Percentiles rank a stretch among this genome's conserved stretches.
Evolutionary conservation across 2,329 filamentous ascomycete species (phyloP).

Genomic region (Endothia cerciana): DNA sequence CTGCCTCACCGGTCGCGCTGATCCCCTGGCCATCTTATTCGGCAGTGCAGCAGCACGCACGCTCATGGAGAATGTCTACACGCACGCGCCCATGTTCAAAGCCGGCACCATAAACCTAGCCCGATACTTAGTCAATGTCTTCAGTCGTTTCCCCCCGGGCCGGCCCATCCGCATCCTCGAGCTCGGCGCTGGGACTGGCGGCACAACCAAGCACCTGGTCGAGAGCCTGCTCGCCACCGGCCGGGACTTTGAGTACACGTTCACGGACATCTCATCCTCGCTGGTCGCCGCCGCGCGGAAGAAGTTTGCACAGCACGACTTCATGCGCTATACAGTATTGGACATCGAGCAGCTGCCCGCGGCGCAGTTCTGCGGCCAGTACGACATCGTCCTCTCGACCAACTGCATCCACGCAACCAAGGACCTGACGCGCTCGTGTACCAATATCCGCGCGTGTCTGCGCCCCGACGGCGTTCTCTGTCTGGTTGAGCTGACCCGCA

Average conservation of each 20-base stretch:
- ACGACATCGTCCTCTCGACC: conserved; percentile 40
- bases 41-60: conserved; percentile 33
- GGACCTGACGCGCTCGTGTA: conserved; percentile 31
- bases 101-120: conserved; percentile 33
- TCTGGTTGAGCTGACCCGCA: conserved; percentile 38
- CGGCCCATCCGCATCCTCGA: conserved; percentile 45
- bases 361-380: conserved; percentile 29
- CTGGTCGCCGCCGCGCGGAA: conserved; percentile 37
- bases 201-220: conserved; percentile 42
- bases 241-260: conserved; percentile 40
- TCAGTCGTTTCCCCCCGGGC: not conserved
- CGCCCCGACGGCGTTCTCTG: conserved; percentile 37
- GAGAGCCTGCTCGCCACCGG: conserved; percentile 31
- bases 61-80: conserved; percentile 43
- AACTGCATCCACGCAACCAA: conserved; percentile 45
- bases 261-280: conserved; percentile 46
- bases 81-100: conserved; percentile 35
- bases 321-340: conserved; percentile 36
- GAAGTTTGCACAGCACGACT: conserved; percentile 31
- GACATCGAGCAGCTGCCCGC: conserved; percentile 38
- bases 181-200: conserved; percentile 49
- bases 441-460: conserved; percentile 36
- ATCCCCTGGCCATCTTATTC: conserved; percentile 46
- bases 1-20: conserved; percentile 41
- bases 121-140: conserved; percentile 27